Percentiles rank a stretch among this genome's conserved stretches.
Conservation (phyloP, 176 grass and related monocot genomes). For the Eleusine coracana region DNA sequence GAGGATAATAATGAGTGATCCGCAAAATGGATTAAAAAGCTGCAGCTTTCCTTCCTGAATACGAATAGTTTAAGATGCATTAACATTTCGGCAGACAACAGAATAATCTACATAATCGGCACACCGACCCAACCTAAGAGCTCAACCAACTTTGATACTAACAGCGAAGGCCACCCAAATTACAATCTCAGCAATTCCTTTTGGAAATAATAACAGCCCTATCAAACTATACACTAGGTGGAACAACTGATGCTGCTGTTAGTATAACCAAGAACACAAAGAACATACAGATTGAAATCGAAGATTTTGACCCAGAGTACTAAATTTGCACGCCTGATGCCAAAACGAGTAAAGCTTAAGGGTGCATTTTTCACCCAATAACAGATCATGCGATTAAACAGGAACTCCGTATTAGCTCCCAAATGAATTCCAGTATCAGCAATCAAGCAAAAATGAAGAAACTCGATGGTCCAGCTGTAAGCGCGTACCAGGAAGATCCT, state of each 20-base stretch:
- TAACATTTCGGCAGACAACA: background rate
- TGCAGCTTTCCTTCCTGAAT: background rate
- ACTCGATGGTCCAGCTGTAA: background rate
- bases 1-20: too few species aligned
- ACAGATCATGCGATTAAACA: too few species aligned
- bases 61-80: background rate
- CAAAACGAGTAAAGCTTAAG: background rate
- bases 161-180: background rate
- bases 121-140: background rate
- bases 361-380: too few species aligned
- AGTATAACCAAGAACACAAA: background rate
- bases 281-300: background rate
- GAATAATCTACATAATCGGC: background rate
- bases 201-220: background rate
- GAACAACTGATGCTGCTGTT: background rate
- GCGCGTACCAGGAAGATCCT: slow-evolving; percentile 75
- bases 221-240: background rate
- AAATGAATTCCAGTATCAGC: too few species aligned
- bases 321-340: background rate
- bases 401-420: too few species aligned
- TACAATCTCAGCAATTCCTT: background rate
- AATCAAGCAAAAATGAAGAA: slow-evolving; percentile 5
- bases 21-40: background rate
- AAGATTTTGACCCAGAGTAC: background rate
- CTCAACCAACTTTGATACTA: background rate